Evolutionary conservation across 2,329 filamentous ascomycete species (phyloP).

Genomic region (Sclerotinia trifoliorum): DNA sequence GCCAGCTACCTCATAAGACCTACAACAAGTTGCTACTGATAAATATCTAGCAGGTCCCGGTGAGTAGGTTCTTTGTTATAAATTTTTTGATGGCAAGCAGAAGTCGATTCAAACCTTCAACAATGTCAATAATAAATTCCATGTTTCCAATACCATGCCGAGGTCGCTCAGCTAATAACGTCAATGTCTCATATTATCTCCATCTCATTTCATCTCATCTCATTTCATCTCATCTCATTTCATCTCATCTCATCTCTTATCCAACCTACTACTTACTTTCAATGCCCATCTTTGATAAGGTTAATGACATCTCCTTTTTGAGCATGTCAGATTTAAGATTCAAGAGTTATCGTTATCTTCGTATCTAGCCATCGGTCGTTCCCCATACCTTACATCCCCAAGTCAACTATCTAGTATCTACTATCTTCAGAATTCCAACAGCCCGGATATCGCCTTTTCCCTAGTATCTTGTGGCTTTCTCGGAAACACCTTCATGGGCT

Average conservation of each 20-base stretch:
- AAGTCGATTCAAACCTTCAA: neutral
- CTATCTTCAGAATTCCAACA: neutral
- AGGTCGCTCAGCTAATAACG: neutral
- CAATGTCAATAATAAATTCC: neutral
- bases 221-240: too few relatives aligned
- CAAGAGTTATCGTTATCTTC: neutral
- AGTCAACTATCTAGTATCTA: too few relatives aligned
- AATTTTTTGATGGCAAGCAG: too few relatives aligned
- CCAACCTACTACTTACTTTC: too few relatives aligned
- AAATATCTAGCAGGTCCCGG: too few relatives aligned
- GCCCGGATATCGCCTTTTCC: constrained; percentile 9
- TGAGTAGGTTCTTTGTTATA: too few relatives aligned
- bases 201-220: too few relatives aligned
- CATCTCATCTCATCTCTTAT: neutral
- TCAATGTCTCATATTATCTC: constrained; percentile 4
- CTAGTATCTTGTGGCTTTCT: neutral
- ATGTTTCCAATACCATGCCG: neutral
- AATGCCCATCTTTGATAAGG: constrained; percentile 9
- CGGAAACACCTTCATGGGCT: neutral
- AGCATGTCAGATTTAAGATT: too few relatives aligned
- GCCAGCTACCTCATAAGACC: too few relatives aligned
- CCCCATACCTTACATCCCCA: neutral
- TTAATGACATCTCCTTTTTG: neutral
- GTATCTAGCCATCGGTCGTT: constrained; percentile 9
- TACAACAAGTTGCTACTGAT: too few relatives aligned